These are phyloP conservation scores for Carallia brachiata DNA, from an alignment of 345 rosid species.

Conservation along the genomic window DNA sequence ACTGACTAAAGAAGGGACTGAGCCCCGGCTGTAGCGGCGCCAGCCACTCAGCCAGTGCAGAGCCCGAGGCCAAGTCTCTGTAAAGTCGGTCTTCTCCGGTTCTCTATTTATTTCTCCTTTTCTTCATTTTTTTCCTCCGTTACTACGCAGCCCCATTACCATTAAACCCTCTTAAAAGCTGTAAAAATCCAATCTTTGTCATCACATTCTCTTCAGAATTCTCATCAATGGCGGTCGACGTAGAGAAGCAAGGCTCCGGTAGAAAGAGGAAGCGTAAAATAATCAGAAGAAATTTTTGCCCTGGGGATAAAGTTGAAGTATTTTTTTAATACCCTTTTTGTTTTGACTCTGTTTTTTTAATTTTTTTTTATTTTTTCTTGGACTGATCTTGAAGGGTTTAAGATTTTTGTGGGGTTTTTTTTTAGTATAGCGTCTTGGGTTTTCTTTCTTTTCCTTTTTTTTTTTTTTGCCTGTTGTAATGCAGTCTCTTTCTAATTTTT, in stretches of 20 bases:
- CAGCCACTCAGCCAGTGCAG: no score
- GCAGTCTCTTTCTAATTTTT: not conserved
- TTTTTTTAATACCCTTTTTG: not conserved
- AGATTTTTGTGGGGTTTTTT: no score
- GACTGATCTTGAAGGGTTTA: no score
- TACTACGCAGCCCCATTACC: no score
- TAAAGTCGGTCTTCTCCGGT: no score
- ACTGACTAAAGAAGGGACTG: no score
- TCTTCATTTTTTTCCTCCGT: no score
- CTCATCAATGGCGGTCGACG: conserved; percentile 5
- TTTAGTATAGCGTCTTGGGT: no score
- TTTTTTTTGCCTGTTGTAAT: not conserved
- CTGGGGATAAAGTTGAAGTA: conserved; percentile 38
- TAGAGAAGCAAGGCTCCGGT: not conserved
- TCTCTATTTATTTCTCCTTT: no score
- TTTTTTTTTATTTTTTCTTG: not conserved
- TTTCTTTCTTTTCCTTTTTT: not conserved
- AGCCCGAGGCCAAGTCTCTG: no score
- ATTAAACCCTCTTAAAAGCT: no score
- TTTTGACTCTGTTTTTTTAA: not conserved
- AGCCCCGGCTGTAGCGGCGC: no score
- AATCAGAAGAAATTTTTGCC: conserved; percentile 7
- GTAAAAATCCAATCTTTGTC: not conserved
- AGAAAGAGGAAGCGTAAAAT: conserved; percentile 23
- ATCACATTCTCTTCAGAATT: not conserved